Evolutionary conservation across 768 basidiomycete species (phyloP).

Genomic region (Terana coerulea): DNA sequence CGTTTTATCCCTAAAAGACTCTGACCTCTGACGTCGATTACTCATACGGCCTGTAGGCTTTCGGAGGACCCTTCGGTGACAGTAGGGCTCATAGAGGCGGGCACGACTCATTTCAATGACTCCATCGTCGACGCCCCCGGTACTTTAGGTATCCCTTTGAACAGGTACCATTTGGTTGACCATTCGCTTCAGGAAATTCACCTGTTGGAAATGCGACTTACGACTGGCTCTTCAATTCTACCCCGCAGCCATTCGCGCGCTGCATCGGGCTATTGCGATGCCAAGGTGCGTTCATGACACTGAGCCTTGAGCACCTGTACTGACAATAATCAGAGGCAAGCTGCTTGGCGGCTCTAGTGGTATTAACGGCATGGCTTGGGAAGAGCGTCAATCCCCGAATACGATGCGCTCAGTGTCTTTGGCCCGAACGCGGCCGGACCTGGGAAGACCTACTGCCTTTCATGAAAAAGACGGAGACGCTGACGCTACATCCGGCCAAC

Average conservation of each 20-base stretch:
- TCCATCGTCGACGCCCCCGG: background rate
- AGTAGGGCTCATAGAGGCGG: slow-evolving; percentile 5
- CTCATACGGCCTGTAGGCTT: background rate
- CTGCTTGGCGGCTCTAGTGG: slow-evolving; percentile 37
- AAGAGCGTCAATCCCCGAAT: slow-evolving; percentile 40
- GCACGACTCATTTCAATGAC: background rate
- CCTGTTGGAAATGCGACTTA: background rate
- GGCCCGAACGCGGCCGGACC: slow-evolving; percentile 25
- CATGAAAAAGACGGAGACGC: slow-evolving; percentile 26
- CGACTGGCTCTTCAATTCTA: background rate
- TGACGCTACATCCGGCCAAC: background rate
- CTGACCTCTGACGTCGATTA: no score
- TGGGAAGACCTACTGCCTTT: slow-evolving; percentile 27
- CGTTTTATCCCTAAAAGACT: background rate
- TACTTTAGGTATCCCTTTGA: background rate
- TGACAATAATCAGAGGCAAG: slow-evolving; percentile 33
- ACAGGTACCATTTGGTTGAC: background rate
- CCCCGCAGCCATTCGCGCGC: background rate
- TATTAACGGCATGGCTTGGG: slow-evolving; percentile 45
- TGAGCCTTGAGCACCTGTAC: background rate
- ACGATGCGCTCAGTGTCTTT: slow-evolving; percentile 39
- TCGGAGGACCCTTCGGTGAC: background rate
- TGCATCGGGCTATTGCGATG: background rate
- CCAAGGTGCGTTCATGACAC: background rate
- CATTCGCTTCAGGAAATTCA: background rate